Evolutionary conservation across 2,329 filamentous ascomycete species (phyloP), one percentile per base, ranked within the genome.

Genomic region (Coniochaeta sp.): DNA sequence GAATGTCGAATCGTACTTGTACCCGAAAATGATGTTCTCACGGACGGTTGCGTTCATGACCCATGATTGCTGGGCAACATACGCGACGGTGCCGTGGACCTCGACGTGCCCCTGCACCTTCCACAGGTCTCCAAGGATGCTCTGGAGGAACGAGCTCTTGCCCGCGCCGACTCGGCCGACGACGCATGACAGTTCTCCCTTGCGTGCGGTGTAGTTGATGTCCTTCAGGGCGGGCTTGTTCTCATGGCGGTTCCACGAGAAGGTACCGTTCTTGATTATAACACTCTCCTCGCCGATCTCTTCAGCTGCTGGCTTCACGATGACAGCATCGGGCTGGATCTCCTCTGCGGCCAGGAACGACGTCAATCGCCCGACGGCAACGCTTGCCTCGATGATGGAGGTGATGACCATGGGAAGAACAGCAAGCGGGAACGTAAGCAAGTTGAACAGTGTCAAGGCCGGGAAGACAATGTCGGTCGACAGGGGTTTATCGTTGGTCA

Each of bases 351-450:
- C 84, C 62, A 99, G 85, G 74, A 91, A 99, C 40, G 87, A 83
- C 0, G 92, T 95, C 65, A 99, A 79, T 69, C 95, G 90, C 30
- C 85, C 85, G 24, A 96, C 91, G 26, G 95, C 95, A 59, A 99
- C 95, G n/a, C 86, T 90, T 12, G 95, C 93, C 74, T 99, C 95
- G 34, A 99, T 92, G 63, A 99, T 91, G 7, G 93, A 89, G 0
- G 93, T 96, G 66, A 99, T 98, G 40, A 99, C 93, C 93, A 99
- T 98, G 8, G 95, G 95, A 32, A 99, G 79, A 40, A 99, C 88
- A 2, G 95, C 89, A 59, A 99, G 84, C 1, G 95, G 96, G 76
- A 99, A 99, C 0, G 93, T 96, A 55, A 99, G 83, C 30, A 99
- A 81, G 71, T 99, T 99, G 84, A 99, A 99, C 26, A 99, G 81